These are phyloP conservation scores for Colletotrichum cordylinicola DNA, from an alignment of 2,329 filamentous ascomycete genomes.

Conservation along the genomic window DNA sequence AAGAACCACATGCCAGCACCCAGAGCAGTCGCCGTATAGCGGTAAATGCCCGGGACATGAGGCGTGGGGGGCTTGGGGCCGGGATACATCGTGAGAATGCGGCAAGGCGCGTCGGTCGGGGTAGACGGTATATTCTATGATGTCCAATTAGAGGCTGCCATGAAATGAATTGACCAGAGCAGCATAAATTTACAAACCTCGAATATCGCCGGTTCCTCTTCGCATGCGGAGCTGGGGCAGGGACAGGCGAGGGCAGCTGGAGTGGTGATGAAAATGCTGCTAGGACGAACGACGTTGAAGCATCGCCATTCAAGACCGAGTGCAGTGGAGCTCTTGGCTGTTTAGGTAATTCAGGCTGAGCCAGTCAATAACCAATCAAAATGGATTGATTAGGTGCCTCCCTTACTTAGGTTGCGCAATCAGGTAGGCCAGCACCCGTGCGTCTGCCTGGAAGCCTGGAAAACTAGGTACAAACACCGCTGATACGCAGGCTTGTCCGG, in stretches of 20 bases:
- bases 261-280: not conserved
- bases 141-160: not conserved
- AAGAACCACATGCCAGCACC: slow-evolving; percentile 99
- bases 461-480: not conserved
- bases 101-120: not conserved
- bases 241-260: not conserved
- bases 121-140: not conserved
- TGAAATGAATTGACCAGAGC: not conserved
- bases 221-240: not conserved
- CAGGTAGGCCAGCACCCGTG: not conserved
- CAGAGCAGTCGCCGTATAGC: slow-evolving; percentile 84
- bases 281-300: not conserved
- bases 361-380: not conserved
- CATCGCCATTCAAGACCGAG: not conserved
- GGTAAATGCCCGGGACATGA: slow-evolving; percentile 70
- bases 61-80: slow-evolving; percentile 47
- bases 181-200: not conserved
- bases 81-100: slow-evolving; percentile 6
- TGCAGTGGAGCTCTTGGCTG: not conserved
- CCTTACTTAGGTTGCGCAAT: not conserved
- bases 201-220: not conserved
- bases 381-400: not conserved
- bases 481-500: not conserved
- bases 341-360: slow-evolving; percentile 10
- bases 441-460: not conserved